phyloP scores from a whole-genome alignment of 257 asterid genomes.

The Parsonsia alboflavescens region DNA sequence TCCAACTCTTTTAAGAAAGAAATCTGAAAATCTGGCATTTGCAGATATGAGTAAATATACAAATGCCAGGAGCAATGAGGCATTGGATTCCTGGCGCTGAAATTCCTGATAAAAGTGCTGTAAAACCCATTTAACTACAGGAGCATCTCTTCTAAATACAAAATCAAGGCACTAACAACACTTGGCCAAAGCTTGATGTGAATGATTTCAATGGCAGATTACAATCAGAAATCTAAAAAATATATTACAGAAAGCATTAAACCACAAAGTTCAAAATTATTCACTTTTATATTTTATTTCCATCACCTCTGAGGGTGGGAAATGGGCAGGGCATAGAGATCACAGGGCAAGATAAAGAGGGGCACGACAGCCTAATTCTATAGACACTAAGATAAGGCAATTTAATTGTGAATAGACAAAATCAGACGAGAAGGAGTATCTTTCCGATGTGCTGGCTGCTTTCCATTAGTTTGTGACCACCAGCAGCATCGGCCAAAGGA shows the following conservation, averaged over 20 bases:
- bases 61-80: not conserved
- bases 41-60: not conserved
- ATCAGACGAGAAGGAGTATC: conserved; percentile 51
- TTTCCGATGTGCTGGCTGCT: conserved; percentile 91
- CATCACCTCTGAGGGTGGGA: not conserved
- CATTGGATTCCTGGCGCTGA: no score
- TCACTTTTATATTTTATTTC: not conserved
- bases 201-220: not conserved
- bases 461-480: conserved; percentile 77
- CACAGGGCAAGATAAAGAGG: not conserved
- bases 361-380: no score
- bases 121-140: not conserved
- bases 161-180: not conserved
- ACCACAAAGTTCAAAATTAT: not conserved
- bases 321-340: not conserved
- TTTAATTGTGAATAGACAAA: not conserved
- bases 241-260: not conserved
- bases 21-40: not conserved
- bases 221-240: not conserved
- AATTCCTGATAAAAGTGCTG: not conserved
- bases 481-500: conserved; percentile 65
- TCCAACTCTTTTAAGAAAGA: not conserved
- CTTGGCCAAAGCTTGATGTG: not conserved
- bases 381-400: not conserved
- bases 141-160: not conserved